Evolutionary conservation across 371 early-diverging fungal genomes (phyloP), one percentile per base, ranked within the genome.

Genomic region (Gilbertella persicaria): DNA sequence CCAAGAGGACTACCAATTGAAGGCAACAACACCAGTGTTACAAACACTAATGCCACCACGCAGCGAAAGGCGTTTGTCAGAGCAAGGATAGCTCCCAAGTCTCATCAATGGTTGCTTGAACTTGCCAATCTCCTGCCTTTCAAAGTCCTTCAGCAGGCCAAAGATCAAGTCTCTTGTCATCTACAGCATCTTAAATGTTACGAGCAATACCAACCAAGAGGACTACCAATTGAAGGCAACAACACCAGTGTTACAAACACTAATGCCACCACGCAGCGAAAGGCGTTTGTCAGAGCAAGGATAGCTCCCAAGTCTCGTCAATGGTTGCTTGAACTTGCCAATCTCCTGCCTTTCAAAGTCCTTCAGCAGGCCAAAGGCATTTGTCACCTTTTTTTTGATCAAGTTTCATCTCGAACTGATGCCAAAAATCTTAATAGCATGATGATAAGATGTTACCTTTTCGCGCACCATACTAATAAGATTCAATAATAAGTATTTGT

Each of bases 31-130:
- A 49, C 26, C 19, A 26, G 9, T 37, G 24, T 17, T 17, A 17
- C 16, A 49, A 49, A 39, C 40, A 39, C 10, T 24, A 28, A 14
- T 39, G 40, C 37, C 8, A 49, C 39, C 39, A 39, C 50, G 17
- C 38, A n/a, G 28, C 50, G 26, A 28, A 38, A 49, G 28, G 50
- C 50, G 19, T 49, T 49, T 49, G 53, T 53, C 53, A n/a, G 25
- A 37, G 53, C 53, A 53, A 53, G 53, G 45, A 53, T 45, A 53
- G 45, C 53, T 37, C 37, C 45, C 53, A 37, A 53, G 53, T 45
- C 53, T 44, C 35, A 10, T 45, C 36, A 52, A 35, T 28, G 45
- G 36, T 44, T 43, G 45, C 29, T 45, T 45, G 53, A 38, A 53
- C 53, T 30, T 4, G 53, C 53, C 36, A 44, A 17, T 10, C 25